Evolutionary conservation across 306 rosid genomes (phyloP).

Genomic region (Fagus sylvatica): DNA sequence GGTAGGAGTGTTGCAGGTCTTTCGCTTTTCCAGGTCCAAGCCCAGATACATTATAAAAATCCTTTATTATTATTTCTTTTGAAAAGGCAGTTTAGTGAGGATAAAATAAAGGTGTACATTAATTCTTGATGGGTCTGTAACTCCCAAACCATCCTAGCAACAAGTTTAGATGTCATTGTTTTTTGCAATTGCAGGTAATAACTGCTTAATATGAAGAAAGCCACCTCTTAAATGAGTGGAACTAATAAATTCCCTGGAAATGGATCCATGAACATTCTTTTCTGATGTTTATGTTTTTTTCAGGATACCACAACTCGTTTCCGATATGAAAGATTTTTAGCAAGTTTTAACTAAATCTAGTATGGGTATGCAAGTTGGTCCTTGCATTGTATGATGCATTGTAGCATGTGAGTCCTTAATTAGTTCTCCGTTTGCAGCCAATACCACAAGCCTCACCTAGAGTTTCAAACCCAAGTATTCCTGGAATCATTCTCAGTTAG

Average conservation of each 20-base stretch:
- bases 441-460: neutral
- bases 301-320: neutral
- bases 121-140: neutral
- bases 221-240: too few species aligned
- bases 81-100: neutral
- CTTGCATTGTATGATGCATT: too few species aligned
- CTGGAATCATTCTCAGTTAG: neutral
- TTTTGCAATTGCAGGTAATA: neutral
- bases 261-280: too few species aligned
- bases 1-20: too few species aligned
- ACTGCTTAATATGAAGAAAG: neutral
- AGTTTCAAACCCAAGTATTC: neutral
- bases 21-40: too few species aligned
- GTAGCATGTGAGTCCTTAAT: neutral
- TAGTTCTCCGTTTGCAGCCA: neutral
- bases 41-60: too few species aligned
- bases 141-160: neutral
- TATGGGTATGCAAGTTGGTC: too few species aligned
- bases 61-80: too few species aligned
- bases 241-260: too few species aligned
- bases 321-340: neutral
- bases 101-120: neutral
- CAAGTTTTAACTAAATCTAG: neutral
- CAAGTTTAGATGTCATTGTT: neutral
- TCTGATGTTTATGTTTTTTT: too few species aligned